Conservation (phyloP, 1,139 yeast species). For the Candida sp. region DNA sequence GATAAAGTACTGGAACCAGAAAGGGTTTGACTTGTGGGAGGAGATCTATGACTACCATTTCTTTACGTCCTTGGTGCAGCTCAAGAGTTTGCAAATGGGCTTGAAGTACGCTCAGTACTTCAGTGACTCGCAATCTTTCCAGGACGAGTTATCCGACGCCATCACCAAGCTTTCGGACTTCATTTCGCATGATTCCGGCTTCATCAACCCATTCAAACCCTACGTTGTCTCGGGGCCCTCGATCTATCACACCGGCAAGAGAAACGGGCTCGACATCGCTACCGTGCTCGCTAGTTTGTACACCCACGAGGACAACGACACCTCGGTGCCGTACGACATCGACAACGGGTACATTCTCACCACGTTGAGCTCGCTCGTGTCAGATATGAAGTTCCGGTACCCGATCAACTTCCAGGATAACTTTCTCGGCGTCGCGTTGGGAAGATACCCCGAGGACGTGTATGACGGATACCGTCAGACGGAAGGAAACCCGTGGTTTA, state of each 20-base stretch:
- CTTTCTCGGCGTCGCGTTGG: slow-evolving; percentile 72
- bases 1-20: slow-evolving; percentile 60
- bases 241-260: slow-evolving; percentile 34
- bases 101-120: slow-evolving; percentile 43
- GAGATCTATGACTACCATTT: slow-evolving; percentile 78
- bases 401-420: slow-evolving; percentile 65
- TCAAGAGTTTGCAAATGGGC: slow-evolving; percentile 70
- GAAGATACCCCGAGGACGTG: slow-evolving; percentile 93
- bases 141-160: slow-evolving; percentile 22
- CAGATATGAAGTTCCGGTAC: slow-evolving; percentile 73
- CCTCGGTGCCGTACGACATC: slow-evolving; percentile 56
- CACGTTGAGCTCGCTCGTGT: slow-evolving; percentile 59
- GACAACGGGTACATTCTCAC: slow-evolving; percentile 58
- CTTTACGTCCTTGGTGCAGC: slow-evolving; percentile 77
- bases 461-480: slow-evolving; percentile 79
- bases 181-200: slow-evolving; percentile 24
- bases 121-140: slow-evolving; percentile 34
- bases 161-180: slow-evolving; percentile 36
- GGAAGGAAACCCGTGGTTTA: slow-evolving; percentile 96
- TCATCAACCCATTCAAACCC: slow-evolving; percentile 27
- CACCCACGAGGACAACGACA: slow-evolving; percentile 41
- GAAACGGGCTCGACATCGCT: slow-evolving; percentile 85
- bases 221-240: slow-evolving; percentile 75
- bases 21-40: slow-evolving; percentile 94
- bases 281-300: slow-evolving; percentile 70